Base-by-base conservation (phyloP, 78 protist species). In the Dictyostelium purpureum region DNA sequence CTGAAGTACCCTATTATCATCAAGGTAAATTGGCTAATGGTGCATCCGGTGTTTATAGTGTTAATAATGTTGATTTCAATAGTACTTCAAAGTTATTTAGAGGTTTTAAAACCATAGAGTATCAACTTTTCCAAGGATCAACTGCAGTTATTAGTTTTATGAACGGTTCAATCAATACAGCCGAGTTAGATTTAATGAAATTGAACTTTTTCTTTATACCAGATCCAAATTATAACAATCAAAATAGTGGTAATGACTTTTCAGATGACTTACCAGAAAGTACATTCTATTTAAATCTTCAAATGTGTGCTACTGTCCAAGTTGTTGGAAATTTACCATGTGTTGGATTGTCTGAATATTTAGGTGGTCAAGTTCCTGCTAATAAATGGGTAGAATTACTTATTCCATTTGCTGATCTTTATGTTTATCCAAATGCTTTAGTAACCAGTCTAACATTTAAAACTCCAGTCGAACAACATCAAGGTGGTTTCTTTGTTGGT, bases 291-390 rank as follows among this genome's bases (percentile, higher is more conserved):
- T 31, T 63, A 18, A 42, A 63, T 33, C 71, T 63, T 63, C 19
- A 63, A 63, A 31, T 63, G 26, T 63, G 71, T 31, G n/a, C 33
- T 10, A 4, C 43, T 0, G 71, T 63, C 33, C 71, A 63, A 63
- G 7, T 4, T 0, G 71, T 63, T 14, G 71, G 71, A 1, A 63
- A 63, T 63, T 63, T 63, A 40, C 76, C 76, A 6, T 69, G 76
- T 69, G 42, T 85, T 59, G 92, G 92, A 59, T 11, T 85, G 5
- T 26, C 82, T 19, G 56, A 61, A n/a, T 85, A 73, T 19, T 33
- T 56, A 0, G 92, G 92, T 85, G 92, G 92, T 73, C 56, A 85
- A 70, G 65, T 85, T 45, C 75, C 67, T 11, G 9, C 31, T n/a
- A 47, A 63, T 40, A 18, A 28, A 10, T 85, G 92, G 92, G 47